Percentiles rank a stretch among this genome's conserved stretches.
Conservation (phyloP, 2,329 filamentous ascomycete species). For the Scleromitrula shiraiana region DNA sequence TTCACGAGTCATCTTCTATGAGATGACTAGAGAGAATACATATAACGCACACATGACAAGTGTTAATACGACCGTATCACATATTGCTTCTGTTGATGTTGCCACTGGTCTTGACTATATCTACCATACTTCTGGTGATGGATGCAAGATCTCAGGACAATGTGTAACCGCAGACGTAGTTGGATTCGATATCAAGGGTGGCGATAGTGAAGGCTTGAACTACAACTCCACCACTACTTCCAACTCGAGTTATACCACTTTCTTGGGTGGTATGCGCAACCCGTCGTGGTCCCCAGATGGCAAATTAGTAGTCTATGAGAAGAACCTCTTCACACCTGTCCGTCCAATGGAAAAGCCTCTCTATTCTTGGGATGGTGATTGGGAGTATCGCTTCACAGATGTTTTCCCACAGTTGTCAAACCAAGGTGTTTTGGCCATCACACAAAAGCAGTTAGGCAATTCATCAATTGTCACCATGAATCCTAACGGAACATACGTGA, state of each 20-base stretch:
- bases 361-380: slow-evolving; percentile 34
- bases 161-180: slow-evolving; percentile 13
- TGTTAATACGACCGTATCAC: slow-evolving; percentile 21
- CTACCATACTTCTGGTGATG: slow-evolving; percentile 17
- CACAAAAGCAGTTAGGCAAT: slow-evolving; percentile 35
- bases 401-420: slow-evolving; percentile 32
- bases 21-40: slow-evolving; percentile 33
- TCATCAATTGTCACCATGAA: slow-evolving; percentile 32
- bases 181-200: slow-evolving; percentile 16
- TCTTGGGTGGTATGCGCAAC: slow-evolving; percentile 13
- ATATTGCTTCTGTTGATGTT: slow-evolving; percentile 33
- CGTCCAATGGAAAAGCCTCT: slow-evolving; percentile 32
- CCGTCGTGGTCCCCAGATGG: slow-evolving; percentile 22
- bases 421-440: slow-evolving; percentile 28
- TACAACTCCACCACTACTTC: slow-evolving; percentile 12
- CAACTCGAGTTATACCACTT: slow-evolving; percentile 1
- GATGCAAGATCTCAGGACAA: slow-evolving; percentile 14
- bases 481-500: slow-evolving; percentile 4
- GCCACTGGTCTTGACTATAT: slow-evolving; percentile 31
- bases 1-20: slow-evolving; percentile 32
- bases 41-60: slow-evolving; percentile 31
- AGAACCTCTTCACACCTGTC: slow-evolving; percentile 21
- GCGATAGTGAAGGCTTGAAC: slow-evolving; percentile 12
- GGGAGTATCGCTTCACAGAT: slow-evolving; percentile 37
- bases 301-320: slow-evolving; percentile 21